Evolutionary conservation across 2,329 filamentous ascomycete genomes (phyloP).

Genomic region (Talaromyces islandicus): DNA sequence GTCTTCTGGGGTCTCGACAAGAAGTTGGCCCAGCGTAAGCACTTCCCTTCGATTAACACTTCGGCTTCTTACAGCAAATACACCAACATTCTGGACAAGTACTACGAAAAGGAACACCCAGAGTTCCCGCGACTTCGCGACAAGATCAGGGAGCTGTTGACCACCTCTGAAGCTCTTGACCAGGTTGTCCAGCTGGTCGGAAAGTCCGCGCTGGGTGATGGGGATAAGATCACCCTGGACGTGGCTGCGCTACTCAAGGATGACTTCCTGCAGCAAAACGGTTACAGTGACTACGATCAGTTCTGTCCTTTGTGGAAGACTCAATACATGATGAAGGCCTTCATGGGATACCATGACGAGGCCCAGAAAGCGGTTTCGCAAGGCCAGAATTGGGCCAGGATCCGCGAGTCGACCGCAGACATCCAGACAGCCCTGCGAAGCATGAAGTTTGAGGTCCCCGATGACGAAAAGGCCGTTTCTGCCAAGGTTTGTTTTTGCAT

Average conservation of each 20-base stretch:
- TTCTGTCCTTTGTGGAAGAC: conserved; percentile 99
- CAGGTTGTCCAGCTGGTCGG: conserved; percentile 98
- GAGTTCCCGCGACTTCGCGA: conserved; percentile 92
- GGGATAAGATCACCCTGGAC: conserved; percentile 97
- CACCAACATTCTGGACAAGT: conserved; percentile 79
- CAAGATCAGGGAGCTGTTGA: conserved; percentile 86
- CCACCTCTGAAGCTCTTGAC: conserved; percentile 93
- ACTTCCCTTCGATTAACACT: conserved; percentile 98
- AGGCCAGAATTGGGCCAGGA: conserved; percentile 86
- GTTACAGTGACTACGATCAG: conserved; percentile 97
- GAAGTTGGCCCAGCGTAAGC: conserved; percentile 97
- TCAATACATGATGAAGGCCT: conserved; percentile 99
- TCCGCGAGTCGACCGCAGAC: conserved; percentile 82
- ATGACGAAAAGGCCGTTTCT: conserved; percentile 69
- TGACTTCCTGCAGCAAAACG: conserved; percentile 98
- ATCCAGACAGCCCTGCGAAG: conserved; percentile 78
- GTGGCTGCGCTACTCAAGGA: conserved; percentile 91
- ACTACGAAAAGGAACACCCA: conserved; percentile 86
- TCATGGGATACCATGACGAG: conserved; percentile 97
- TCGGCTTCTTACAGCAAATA: conserved; percentile 95
- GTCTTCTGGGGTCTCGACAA: conserved; percentile 99
- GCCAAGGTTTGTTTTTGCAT: conserved; percentile 63
- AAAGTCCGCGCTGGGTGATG: conserved; percentile 91
- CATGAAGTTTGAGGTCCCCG: conserved; percentile 95
- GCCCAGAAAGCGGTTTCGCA: conserved; percentile 90